Conservation (phyloP, 225 moss, liverwort and hornwort species). For the Antitrichia curtipendula region DNA sequence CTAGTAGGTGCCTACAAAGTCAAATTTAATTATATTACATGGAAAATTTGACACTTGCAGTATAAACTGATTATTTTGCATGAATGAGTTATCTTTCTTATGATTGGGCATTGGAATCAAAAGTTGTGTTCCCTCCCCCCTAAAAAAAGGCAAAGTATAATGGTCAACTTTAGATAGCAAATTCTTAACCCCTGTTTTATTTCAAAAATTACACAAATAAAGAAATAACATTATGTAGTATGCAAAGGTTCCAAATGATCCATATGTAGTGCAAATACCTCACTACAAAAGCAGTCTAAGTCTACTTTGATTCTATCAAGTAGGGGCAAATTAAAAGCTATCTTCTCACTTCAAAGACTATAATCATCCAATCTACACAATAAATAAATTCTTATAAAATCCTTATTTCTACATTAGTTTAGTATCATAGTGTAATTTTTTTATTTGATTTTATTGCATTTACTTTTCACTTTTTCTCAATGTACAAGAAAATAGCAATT, state of each 20-base stretch:
- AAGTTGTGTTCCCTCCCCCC: neutral
- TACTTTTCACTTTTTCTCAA: neutral
- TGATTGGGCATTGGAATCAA: neutral
- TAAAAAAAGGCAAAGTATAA: neutral
- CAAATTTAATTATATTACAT: neutral
- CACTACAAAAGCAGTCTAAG: neutral
- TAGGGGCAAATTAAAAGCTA: neutral
- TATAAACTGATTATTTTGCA: neutral
- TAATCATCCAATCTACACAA: neutral
- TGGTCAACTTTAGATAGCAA: rapidly evolving
- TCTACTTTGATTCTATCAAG: neutral
- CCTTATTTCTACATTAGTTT: neutral
- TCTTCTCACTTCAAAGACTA: neutral
- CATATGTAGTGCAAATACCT: neutral
- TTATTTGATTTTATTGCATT: neutral
- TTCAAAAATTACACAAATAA: neutral
- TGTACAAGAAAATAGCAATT: neutral
- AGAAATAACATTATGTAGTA: no score
- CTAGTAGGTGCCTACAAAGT: neutral
- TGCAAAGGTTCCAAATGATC: neutral
- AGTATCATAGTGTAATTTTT: neutral
- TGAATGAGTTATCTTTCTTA: neutral
- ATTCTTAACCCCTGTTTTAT: neutral
- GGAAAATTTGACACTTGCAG: neutral
- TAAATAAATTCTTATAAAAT: neutral